Base-by-base conservation (phyloP, 2,329 filamentous ascomycete species). In the Venturia carpophila region DNA sequence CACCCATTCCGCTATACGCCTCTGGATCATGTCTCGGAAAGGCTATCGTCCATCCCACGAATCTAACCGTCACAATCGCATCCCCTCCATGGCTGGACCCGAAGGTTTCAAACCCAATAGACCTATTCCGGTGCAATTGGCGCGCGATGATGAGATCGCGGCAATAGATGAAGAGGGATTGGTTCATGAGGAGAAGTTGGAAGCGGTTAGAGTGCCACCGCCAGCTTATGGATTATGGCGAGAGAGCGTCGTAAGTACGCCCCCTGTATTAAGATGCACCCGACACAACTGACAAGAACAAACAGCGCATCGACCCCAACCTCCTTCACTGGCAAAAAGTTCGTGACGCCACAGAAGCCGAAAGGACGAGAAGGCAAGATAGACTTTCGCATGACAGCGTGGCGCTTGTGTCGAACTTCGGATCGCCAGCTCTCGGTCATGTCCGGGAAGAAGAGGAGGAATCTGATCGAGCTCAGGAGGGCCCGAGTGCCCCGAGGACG, bases 161-260 rank as follows among this genome's bases (percentile, higher is more conserved):
- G 74, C 81, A 64, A 67, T 69, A 62, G 81, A 84, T 65, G 83
- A 79, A 62, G 82, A 85, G 66, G 77, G 82, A 0, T 77, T 78
- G 52, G 86, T 86, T 24, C 66, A 68, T 11, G 60, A 52, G 37
- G 71, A 71, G 13, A 66, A 63, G 30, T 19, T 47, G 52, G 69
- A 30, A 17, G 66, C 68, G 10, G 15, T 74, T 64, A 73, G 71
- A 70, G 69, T 81, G 24, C 84, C 86, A 10, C 92, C 92, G 4
- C 92, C 92, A 0, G 91, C 91, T 1, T 96, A 96, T 72, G 92
- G 92, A 0, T 78, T 91, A 0, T 95, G 91, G 90, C 82, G 91
- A 63, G 87, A 87, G 74, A 93, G 88, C 71, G 90, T 94, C 75
- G 87, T 90, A 82, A 75, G 87, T 58, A 30, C 30, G 3, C 3